These are phyloP conservation scores for Decorospora gaudefroyi DNA, from an alignment of 2,329 filamentous ascomycete genomes.

Conservation along the genomic window DNA sequence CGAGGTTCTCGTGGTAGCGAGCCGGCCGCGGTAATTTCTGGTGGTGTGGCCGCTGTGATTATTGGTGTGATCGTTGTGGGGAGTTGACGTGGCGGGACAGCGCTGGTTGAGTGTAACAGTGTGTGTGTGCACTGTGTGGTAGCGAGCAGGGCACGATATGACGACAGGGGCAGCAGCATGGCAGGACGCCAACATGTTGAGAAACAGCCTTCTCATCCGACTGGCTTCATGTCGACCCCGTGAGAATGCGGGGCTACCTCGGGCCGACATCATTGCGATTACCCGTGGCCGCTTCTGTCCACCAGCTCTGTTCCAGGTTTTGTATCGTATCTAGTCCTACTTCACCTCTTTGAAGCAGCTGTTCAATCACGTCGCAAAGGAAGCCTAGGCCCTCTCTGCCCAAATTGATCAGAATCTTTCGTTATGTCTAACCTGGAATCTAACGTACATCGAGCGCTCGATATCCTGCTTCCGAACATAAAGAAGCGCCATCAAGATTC, in stretches of 20 bases:
- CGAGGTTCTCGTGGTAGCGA: conserved; percentile 10
- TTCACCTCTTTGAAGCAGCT: no score
- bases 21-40: conserved; percentile 7
- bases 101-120: not conserved
- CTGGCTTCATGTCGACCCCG: not conserved
- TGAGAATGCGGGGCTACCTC: conserved; percentile 12
- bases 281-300: not conserved
- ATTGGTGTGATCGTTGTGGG: conserved; percentile 6
- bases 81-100: conserved; percentile 2
- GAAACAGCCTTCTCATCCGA: no score
- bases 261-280: conserved; percentile 9
- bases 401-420: no score
- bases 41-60: conserved; percentile 6
- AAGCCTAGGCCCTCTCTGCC: no score
- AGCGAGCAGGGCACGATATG: conserved; percentile 6
- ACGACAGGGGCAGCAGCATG: conserved; percentile 1
- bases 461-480: conserved; percentile 38
- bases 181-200: no score
- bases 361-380: no score
- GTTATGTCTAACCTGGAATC: conserved; percentile 35
- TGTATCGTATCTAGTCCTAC: no score
- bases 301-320: no score
- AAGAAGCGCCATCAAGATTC: conserved; percentile 22
- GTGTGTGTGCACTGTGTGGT: no score
- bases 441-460: conserved; percentile 37